Evolutionary conservation across 2,329 filamentous ascomycete genomes (phyloP), one percentile per base, ranked within the genome.

Genomic region (Xylaria sp.): DNA sequence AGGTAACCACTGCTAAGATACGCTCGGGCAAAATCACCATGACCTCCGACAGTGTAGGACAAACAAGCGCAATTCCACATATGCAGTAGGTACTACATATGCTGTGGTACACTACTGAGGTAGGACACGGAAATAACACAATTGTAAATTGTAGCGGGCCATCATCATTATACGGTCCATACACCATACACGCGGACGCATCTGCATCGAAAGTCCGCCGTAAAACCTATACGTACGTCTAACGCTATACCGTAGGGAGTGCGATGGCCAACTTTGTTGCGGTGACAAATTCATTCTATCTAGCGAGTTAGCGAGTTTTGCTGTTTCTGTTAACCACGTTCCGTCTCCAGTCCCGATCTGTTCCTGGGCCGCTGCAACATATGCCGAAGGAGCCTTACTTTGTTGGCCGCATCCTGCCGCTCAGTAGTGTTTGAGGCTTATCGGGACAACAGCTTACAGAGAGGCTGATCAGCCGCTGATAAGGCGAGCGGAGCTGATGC

Each of bases 401-500:
- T 13, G 50, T 59, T 36, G 59, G 59, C 60, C 45, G 58, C 58
- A 68, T 68, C 66, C 63, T 63, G 63, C 67, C 63, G 67, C 63
- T 62, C 55, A 28, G 28, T 66, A 52, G 61, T 28, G 64, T 52
- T 58, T 50, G 36, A 59, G 61, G 57, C 52, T 58, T 66, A 66
- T 68, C 58, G 45, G 39, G 36, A 32, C 30, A 13, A 25, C 25
- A 39, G 18, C 15, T 45, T 6, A 32, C 39, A 43, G 20, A 9
- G 53, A 32, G 36, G 62, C 58, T 61, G 63, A 61, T 65, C 63
- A 62, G 41, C 62, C 57, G 43, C 41, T 41, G 65, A 65, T 65
- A 65, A 60, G 32, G 50, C 32, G 30, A 55, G 30, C 18, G 18
- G 36, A 58, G 46, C 20, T 39, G 25, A 50, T 15, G 7, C 8